A percentile compares a stretch with the other conserved stretches of the same genome.
Evolutionary conservation across 129 eudicot species (phyloP).

Genomic region (Helianthus tuberosus): DNA sequence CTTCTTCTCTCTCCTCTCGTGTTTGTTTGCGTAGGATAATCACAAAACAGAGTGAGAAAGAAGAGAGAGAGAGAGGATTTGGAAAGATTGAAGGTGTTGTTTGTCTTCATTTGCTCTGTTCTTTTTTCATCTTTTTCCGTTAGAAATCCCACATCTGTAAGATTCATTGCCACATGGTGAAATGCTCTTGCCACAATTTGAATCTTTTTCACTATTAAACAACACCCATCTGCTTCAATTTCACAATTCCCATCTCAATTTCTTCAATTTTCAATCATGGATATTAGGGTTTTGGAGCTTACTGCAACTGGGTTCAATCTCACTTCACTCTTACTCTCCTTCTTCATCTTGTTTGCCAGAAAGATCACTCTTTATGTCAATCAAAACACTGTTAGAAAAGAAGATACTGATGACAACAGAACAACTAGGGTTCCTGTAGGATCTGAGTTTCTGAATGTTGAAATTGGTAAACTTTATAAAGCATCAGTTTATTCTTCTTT

Average conservation of each 20-base stretch:
- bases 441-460: constrained; percentile 41
- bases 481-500: constrained; percentile 69
- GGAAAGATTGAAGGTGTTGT: constrained; percentile 22
- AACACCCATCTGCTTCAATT: constrained; percentile 7
- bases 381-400: constrained; percentile 45
- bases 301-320: constrained; percentile 63
- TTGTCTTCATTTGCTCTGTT: constrained; percentile 34
- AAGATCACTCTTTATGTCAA: constrained; percentile 45
- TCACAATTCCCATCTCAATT: background rate
- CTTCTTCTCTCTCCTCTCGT: constrained; percentile 4
- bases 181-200: constrained; percentile 36
- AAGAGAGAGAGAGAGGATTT: constrained; percentile 21
- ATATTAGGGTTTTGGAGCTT: constrained; percentile 53
- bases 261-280: constrained; percentile 15
- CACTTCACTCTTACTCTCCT: constrained; percentile 47
- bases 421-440: constrained; percentile 37
- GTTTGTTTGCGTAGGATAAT: constrained; percentile 13
- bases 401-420: constrained; percentile 40
- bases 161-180: constrained; percentile 29
- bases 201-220: constrained; percentile 20
- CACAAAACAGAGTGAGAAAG: constrained; percentile 21
- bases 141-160: constrained; percentile 28
- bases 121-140: constrained; percentile 10
- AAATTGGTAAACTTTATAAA: constrained; percentile 60
- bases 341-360: constrained; percentile 49